Evolutionary conservation across 2,329 filamentous ascomycete species (phyloP), one percentile per base, ranked within the genome.

Genomic region (Fusarium sp.): DNA sequence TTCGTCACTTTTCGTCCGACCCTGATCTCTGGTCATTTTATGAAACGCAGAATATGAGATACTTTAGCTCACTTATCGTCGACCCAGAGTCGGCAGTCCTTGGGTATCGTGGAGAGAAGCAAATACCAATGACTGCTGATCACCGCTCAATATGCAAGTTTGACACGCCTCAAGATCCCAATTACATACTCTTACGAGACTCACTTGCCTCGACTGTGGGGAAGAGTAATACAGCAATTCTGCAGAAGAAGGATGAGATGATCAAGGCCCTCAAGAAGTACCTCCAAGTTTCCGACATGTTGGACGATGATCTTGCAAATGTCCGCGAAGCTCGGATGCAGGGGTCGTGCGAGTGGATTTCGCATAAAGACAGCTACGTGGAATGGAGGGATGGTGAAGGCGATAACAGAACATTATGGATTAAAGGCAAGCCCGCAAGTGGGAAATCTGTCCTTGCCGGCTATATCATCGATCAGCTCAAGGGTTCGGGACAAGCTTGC

Each of bases 21-120:
- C 64, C 85, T 2, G 69, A 77, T 4, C 73, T 86, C 7, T 78
- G 79, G 71, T 86, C 84, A 0, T 86, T 86, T 68, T 85, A 85
- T 68, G 85, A 86, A 65, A 85, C 82, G 0, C 64, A 79, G 23
- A 61, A 65, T 42, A 68, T 70, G 62, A 67, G 52, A 20, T 30
- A 27, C 8, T 64, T 67, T 37, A 59, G 54, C 45, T 60, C 61
- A 23, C 73, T 33, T 32, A 78, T 83, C 8, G 77, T 85, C 5
- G 76, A 81, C 14, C 80, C 79, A 17, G 80, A 84, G 7, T 84
- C 83, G 0, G 79, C 84, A 0, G 75, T 81, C 1, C 77, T 86
- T 5, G 83, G 83, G 2, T 85, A 83, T 62, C 78, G 77, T 1
- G 76, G 76, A 6, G 84, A 86, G 69, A 76, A 76, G 2, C 80